Percentiles rank a stretch among this genome's conserved stretches.
phyloP scores from a whole-genome alignment of 2,329 filamentous ascomycete genomes.

The Hypoxylon sp. region DNA sequence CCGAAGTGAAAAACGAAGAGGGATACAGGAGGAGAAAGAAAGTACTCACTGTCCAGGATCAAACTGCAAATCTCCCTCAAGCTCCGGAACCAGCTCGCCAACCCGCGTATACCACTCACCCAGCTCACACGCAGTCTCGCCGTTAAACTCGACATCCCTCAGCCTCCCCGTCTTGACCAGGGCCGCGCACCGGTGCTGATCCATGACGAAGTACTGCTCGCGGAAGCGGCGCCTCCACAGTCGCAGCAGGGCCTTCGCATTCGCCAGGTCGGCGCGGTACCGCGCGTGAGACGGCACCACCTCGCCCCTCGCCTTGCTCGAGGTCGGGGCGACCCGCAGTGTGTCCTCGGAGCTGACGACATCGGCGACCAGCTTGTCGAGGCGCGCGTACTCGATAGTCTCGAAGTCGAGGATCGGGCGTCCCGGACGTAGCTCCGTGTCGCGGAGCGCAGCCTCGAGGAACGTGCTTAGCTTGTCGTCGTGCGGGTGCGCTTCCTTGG shows the following conservation, averaged over 20 bases:
- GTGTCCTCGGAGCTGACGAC: constrained; percentile 59
- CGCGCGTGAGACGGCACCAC: constrained; percentile 50
- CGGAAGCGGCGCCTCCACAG: constrained; percentile 62
- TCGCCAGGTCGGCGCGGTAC: constrained; percentile 55
- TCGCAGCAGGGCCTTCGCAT: constrained; percentile 59
- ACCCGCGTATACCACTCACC: constrained; percentile 58
- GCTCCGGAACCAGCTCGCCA: constrained; percentile 56
- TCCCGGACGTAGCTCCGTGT: constrained; percentile 55
- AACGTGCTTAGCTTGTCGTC: constrained; percentile 58
- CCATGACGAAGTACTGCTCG: constrained; percentile 62
- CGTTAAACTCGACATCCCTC: constrained; percentile 59
- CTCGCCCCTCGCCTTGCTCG: constrained; percentile 35
- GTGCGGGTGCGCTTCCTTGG: constrained; percentile 54
- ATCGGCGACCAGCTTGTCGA: constrained; percentile 61
- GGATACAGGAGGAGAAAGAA: background rate
- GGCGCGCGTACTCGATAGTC: constrained; percentile 56
- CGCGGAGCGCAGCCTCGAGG: constrained; percentile 57
- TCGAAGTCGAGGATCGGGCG: constrained; percentile 57
- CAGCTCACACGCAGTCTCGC: constrained; percentile 50
- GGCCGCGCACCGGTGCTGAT: constrained; percentile 59
- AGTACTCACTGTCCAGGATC: constrained; percentile 65
- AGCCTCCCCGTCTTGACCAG: constrained; percentile 59
- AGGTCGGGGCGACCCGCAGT: constrained; percentile 45
- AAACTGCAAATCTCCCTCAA: constrained; percentile 60
- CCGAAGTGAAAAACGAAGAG: too few relatives aligned